phyloP scores from a whole-genome alignment of 73 alveolate genomes.

The Blepharisma japonicum region DNA sequence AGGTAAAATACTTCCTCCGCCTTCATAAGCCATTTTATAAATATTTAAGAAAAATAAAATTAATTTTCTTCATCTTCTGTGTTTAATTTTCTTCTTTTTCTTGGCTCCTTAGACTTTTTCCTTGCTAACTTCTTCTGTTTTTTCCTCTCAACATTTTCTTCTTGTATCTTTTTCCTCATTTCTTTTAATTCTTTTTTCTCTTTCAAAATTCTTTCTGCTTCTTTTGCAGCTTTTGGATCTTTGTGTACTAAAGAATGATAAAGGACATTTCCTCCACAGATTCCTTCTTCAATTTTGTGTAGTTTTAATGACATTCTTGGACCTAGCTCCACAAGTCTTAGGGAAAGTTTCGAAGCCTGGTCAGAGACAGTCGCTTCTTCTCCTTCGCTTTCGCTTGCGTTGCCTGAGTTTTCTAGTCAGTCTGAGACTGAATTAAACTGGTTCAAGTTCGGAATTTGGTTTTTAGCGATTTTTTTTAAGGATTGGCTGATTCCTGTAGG shows the following conservation, averaged over 20 bases:
- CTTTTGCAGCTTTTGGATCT: conserved; percentile 65
- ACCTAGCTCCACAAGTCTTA: conserved; percentile 81
- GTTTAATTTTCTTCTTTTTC: neutral
- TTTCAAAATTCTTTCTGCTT: conserved; percentile 48
- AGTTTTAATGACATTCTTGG: conserved; percentile 77
- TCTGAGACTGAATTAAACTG: conserved; percentile 77
- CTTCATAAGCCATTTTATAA: conserved; percentile 15
- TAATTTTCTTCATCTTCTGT: neutral
- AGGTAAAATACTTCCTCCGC: conserved; percentile 26
- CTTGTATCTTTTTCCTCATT: conserved; percentile 74
- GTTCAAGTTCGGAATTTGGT: conserved; percentile 72
- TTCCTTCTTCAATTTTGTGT: conserved; percentile 89
- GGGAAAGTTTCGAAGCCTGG: conserved; percentile 58
- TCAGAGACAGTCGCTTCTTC: conserved; percentile 79
- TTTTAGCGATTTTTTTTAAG: conserved; percentile 67
- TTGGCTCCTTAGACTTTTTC: neutral
- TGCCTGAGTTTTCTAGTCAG: conserved; percentile 62
- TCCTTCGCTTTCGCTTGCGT: conserved; percentile 80
- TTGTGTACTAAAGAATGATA: conserved; percentile 73
- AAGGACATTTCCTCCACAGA: conserved; percentile 84
- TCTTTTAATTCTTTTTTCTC: conserved; percentile 66
- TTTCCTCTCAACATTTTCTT: conserved; percentile 80
- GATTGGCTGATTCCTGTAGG: conserved; percentile 77
- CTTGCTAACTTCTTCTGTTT: neutral
- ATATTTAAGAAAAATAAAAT: too few species aligned